Conservation (phyloP, 495 filamentous ascomycete genomes). For the Rhizodiscina lignyota region DNA sequence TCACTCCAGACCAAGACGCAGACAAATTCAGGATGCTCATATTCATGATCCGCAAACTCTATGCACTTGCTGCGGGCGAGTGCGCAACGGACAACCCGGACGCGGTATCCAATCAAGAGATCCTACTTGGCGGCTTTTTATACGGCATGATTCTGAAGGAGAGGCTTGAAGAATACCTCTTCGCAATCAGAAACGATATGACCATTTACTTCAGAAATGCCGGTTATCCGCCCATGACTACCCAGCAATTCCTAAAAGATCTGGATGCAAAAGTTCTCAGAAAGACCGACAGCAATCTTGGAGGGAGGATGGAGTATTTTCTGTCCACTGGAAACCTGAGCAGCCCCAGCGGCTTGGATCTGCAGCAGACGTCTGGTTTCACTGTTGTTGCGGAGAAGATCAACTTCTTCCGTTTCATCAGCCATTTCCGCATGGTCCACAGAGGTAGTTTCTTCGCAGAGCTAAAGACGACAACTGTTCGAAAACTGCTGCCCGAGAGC, state of each 20-base stretch:
- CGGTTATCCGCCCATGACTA: slow-evolving; percentile 45
- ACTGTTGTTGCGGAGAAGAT: slow-evolving; percentile 96
- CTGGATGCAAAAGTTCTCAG: slow-evolving; percentile 61
- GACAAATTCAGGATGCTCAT: slow-evolving; percentile 92
- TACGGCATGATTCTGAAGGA: slow-evolving; percentile 95
- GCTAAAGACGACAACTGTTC: slow-evolving; percentile 89
- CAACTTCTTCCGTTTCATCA: slow-evolving; percentile 97
- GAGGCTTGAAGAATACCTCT: slow-evolving; percentile 72
- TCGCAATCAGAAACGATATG: slow-evolving; percentile 39
- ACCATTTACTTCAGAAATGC: slow-evolving; percentile 58
- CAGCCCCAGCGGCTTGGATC: slow-evolving; percentile 78
- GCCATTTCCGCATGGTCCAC: slow-evolving; percentile 98
- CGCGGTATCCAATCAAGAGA: slow-evolving; percentile 85
- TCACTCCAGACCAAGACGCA: slow-evolving; percentile 61
- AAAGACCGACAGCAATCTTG: slow-evolving; percentile 75
- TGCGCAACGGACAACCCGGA: slow-evolving; percentile 91
- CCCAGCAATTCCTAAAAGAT: slow-evolving; percentile 55
- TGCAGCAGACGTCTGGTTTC: slow-evolving; percentile 88
- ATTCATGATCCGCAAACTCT: slow-evolving; percentile 93
- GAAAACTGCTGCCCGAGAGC: slow-evolving; percentile 88
- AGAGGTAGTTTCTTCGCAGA: slow-evolving; percentile 97
- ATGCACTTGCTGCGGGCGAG: slow-evolving; percentile 79
- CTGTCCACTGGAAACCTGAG: slow-evolving; percentile 87
- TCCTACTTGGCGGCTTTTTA: slow-evolving; percentile 79
- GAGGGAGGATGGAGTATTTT: slow-evolving; percentile 79